Base-by-base conservation (phyloP, 768 basidiomycete species). In the Boletus sp. region DNA sequence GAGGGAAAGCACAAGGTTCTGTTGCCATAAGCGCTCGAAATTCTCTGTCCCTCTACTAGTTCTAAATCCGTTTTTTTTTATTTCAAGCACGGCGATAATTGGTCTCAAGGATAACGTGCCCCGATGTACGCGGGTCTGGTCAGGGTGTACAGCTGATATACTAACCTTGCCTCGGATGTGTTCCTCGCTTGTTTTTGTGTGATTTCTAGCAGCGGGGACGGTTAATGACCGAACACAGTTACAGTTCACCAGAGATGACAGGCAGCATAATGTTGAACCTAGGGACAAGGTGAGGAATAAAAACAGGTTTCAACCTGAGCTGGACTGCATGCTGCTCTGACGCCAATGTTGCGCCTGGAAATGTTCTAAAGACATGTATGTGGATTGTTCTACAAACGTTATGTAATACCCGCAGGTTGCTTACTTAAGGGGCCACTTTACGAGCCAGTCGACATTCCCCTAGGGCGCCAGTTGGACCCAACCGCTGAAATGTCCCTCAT, bases 401-500 rank as follows among this genome's bases (percentile, higher is more conserved):
- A 25, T 25, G 23, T n/a, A n/a, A n/a, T n/a, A 25, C 23, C 25
- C 25, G 2, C 2, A 25, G 25, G 25, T 5, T 25, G 25, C 25
- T 48, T 48, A 48, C 47, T 27, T 33, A 37, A 27, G 47, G 34
- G 7, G 34, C n/a, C 21, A 25, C 15, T 27, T 23, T 7, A 23
- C 19, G 15, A 17, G 19, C n/a, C n/a, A n/a, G 8, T 11, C 23
- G 11, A 19, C 38, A 7, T 38, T 11, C 38, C 39, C 21, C 23
- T 23, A 43, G 29, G 10, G n/a, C 17, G 9, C 15, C 14, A 33
- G 13, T 29, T 23, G 49, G 33, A 50, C 25, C 27, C 9, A 29
- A 34, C 30, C 29, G 2, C 46, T 9, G 17, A 6, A n/a, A 67
- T 62, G 70, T 61, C 61, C 19, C 72, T 83, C 56, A 79, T 90